Evolutionary conservation across 2,329 filamentous ascomycete species (phyloP).

Genomic region (Sordariomycetes sp.): DNA sequence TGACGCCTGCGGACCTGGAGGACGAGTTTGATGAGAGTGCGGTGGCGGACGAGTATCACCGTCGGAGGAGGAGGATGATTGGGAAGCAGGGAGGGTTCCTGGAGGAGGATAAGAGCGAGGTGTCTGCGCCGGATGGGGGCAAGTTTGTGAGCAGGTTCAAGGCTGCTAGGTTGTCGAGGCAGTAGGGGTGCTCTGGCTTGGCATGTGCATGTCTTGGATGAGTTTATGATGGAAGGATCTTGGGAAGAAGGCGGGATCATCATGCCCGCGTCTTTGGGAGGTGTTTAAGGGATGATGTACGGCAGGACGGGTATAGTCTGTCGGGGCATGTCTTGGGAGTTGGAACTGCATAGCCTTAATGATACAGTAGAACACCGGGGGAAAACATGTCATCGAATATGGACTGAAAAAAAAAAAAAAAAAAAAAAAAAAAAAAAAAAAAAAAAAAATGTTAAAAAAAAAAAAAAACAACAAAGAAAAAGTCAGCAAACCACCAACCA

Average conservation of each 20-base stretch:
- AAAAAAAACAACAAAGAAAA: too few species aligned
- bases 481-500: too few species aligned
- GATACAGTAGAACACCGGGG: too few species aligned
- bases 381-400: too few species aligned
- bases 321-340: too few species aligned
- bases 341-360: too few species aligned
- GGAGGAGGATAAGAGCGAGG: conserved; percentile 53
- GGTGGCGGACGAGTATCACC: conserved; percentile 72
- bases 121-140: conserved; percentile 54
- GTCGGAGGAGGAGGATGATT: conserved; percentile 70
- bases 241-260: conserved; percentile 12
- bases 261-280: too few species aligned
- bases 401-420: too few species aligned
- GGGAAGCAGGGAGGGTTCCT: conserved; percentile 73
- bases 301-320: too few species aligned
- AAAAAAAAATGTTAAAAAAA: too few species aligned
- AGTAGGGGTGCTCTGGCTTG: conserved; percentile 17
- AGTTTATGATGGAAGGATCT: conserved; percentile 4
- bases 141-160: conserved; percentile 61
- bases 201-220: not conserved
- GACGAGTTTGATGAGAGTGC: conserved; percentile 56
- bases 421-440: too few species aligned
- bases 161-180: conserved; percentile 49
- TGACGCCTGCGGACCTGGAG: conserved; percentile 50
- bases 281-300: too few species aligned